Conservation (phyloP, 192 early-diverging fungal species). For the Backusella morwellensis region DNA sequence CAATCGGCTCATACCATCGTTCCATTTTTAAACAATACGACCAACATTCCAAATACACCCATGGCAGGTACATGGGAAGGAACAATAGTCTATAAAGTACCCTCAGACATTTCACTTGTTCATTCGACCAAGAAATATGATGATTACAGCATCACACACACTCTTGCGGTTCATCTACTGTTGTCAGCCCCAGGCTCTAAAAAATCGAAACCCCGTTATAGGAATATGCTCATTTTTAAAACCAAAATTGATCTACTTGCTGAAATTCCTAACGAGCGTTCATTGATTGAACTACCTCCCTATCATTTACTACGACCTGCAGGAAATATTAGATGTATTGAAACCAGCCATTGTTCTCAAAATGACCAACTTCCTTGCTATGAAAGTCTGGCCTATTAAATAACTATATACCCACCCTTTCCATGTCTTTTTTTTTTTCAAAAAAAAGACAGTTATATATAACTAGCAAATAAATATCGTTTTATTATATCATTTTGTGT, state of each 20-base stretch:
- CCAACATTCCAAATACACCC: neutral
- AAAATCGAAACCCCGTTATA: neutral
- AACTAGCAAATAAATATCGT: no score
- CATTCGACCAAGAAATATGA: neutral
- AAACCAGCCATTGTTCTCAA: neutral
- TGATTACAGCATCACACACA: neutral
- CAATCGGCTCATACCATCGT: neutral
- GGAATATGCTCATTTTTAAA: neutral
- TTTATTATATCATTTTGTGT: no score
- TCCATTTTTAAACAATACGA: neutral
- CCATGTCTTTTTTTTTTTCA: neutral
- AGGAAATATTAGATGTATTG: neutral
- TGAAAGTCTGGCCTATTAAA: neutral
- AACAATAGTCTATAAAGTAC: neutral
- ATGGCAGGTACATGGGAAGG: neutral
- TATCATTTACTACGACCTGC: neutral
- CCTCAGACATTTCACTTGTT: neutral
- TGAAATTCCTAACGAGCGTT: neutral
- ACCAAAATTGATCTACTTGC: constrained; percentile 5
- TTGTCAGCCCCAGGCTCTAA: neutral
- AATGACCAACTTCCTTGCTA: neutral
- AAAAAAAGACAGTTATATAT: neutral
- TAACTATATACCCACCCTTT: neutral
- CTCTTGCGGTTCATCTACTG: neutral
- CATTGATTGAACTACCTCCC: neutral